Evolutionary conservation across 768 basidiomycete species (phyloP).

Genomic region (Hygrophorus pudorinus): DNA sequence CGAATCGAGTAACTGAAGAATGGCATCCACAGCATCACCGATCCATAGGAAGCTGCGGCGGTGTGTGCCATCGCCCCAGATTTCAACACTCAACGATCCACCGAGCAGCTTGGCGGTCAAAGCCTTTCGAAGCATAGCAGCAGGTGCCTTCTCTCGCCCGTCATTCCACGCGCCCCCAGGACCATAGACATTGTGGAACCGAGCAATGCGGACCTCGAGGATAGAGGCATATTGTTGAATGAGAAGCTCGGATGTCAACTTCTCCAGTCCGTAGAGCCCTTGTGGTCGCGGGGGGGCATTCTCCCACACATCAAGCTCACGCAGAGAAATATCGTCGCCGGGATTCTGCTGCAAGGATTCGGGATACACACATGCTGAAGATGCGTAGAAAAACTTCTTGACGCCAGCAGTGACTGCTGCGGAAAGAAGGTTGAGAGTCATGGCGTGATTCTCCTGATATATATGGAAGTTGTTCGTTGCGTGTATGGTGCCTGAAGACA

Average conservation of each 20-base stretch:
- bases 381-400: slow-evolving; percentile 40
- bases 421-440: slow-evolving; percentile 37
- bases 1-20: slow-evolving; percentile 33
- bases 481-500: no score
- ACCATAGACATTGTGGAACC: slow-evolving; percentile 53
- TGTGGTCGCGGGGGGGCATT: slow-evolving; percentile 33
- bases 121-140: slow-evolving; percentile 47
- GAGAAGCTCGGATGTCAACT: slow-evolving; percentile 39
- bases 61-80: slow-evolving; percentile 49
- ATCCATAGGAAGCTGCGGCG: slow-evolving; percentile 48
- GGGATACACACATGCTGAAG: slow-evolving; percentile 52
- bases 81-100: slow-evolving; percentile 26
- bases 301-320: slow-evolving; percentile 34
- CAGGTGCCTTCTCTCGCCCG: slow-evolving; percentile 51
- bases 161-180: slow-evolving; percentile 42
- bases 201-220: slow-evolving; percentile 35
- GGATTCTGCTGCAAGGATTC: slow-evolving; percentile 26
- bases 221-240: slow-evolving; percentile 20
- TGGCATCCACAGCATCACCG: slow-evolving; percentile 41
- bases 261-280: slow-evolving; percentile 52
- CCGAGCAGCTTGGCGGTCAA: slow-evolving; percentile 20
- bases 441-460: slow-evolving; percentile 38
- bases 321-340: slow-evolving; percentile 29
- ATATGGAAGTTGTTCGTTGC: slow-evolving; percentile 36
- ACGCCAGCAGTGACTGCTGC: slow-evolving; percentile 30